These are phyloP conservation scores for Solanum dulcamara DNA, from an alignment of 257 asterid species.

Conservation along the genomic window DNA sequence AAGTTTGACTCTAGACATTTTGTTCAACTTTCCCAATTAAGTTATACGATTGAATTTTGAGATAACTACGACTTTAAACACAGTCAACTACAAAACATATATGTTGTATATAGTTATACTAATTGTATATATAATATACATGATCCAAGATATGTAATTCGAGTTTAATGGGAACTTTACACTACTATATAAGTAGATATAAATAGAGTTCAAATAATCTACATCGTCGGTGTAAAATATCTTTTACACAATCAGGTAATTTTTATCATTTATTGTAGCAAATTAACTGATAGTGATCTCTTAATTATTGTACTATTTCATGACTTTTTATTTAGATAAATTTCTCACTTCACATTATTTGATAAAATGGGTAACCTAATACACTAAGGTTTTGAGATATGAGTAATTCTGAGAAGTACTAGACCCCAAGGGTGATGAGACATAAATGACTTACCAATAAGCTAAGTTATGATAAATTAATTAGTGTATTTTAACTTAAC, in stretches of 20 bases:
- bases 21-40: too few relatives aligned
- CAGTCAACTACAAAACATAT: not conserved
- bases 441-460: too few relatives aligned
- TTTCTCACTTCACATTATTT: too few relatives aligned
- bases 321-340: too few relatives aligned
- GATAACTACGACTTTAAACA: not conserved
- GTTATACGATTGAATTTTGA: not conserved
- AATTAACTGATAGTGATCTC: too few relatives aligned
- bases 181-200: too few relatives aligned
- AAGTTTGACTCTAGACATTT: too few relatives aligned
- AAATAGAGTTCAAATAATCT: too few relatives aligned
- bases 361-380: not conserved
- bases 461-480: not conserved
- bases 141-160: not conserved
- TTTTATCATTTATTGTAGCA: not conserved
- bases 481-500: not conserved
- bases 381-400: rapidly evolving
- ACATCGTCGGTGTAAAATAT: too few relatives aligned
- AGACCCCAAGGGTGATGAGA: not conserved
- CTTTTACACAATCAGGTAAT: not conserved
- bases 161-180: too few relatives aligned
- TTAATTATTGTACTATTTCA: too few relatives aligned
- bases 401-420: not conserved
- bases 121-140: not conserved
- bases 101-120: not conserved